Conservation (phyloP, 2,329 filamentous ascomycete species). For the Proliferodiscus dingleyae region DNA sequence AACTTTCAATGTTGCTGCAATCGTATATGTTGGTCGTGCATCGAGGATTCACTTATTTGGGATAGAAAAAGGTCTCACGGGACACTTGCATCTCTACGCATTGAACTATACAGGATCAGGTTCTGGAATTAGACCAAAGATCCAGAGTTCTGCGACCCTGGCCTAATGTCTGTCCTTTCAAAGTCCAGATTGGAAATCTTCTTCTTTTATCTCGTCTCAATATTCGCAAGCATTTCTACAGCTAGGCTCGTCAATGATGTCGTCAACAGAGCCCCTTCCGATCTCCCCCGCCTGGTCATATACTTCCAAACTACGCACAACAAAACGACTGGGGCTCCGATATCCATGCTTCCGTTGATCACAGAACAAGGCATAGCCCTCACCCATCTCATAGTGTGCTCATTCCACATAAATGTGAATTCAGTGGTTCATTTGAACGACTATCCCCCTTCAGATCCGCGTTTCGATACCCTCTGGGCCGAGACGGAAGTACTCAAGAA, state of each 20-base stretch:
- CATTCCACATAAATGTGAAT: background rate
- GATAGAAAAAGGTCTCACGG: too few species aligned
- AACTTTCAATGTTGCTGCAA: too few species aligned
- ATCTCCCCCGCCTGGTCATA: background rate
- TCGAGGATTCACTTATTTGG: too few species aligned
- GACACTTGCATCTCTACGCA: too few species aligned
- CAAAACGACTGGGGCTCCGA: background rate
- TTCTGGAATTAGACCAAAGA: too few species aligned
- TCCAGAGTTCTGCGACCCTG: too few species aligned
- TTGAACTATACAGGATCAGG: too few species aligned
- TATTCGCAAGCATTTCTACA: background rate
- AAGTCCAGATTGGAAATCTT: conserved; percentile 8
- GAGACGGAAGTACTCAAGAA: conserved; percentile 7
- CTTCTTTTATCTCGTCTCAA: background rate
- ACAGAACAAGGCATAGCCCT: background rate
- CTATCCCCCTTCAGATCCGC: conserved; percentile 4
- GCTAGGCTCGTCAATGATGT: background rate
- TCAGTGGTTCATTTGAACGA: conserved; percentile 11
- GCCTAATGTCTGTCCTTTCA: too few species aligned
- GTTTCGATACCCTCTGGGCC: conserved; percentile 12
- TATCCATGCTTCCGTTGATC: background rate
- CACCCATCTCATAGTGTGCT: background rate
- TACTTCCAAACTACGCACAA: background rate
- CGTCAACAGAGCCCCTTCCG: background rate
- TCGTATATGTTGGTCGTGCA: too few species aligned